These are phyloP conservation scores for Trichoderma koningiopsis DNA, from an alignment of 2,329 filamentous ascomycete species.

Conservation along the genomic window DNA sequence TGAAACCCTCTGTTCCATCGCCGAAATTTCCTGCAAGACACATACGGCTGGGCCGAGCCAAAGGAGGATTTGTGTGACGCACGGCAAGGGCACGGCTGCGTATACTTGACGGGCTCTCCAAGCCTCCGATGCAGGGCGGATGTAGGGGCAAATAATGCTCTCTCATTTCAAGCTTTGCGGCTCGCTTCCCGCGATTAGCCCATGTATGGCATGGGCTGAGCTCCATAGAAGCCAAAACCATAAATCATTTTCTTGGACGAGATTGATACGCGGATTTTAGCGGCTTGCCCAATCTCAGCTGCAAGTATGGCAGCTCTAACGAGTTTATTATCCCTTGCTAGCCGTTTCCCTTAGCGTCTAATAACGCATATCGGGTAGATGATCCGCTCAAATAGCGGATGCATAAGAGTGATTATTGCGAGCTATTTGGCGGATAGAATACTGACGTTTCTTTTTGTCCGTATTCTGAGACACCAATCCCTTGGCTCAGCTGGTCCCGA, in stretches of 20 bases:
- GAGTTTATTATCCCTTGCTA: background rate
- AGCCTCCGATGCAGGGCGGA: background rate
- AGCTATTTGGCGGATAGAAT: background rate
- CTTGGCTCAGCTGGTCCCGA: conserved; percentile 12
- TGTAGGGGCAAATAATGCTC: background rate
- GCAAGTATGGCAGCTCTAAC: background rate
- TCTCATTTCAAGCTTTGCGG: background rate
- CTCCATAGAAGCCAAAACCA: background rate
- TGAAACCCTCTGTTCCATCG: background rate
- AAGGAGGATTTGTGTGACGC: conserved; percentile 15
- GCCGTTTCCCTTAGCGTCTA: background rate
- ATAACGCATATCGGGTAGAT: background rate
- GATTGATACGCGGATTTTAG: background rate
- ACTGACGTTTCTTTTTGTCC: background rate
- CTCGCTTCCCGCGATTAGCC: background rate
- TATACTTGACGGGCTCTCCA: background rate
- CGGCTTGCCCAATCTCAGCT: background rate
- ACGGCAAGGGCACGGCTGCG: background rate
- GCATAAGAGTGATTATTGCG: background rate
- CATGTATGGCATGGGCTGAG: background rate
- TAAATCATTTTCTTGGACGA: background rate
- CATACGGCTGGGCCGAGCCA: background rate
- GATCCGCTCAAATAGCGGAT: background rate
- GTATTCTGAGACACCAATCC: conserved; percentile 21
- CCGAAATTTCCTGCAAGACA: background rate